These are phyloP conservation scores for Elymus sibiricus DNA, from an alignment of 176 grass and related monocot species.

Conservation along the genomic window DNA sequence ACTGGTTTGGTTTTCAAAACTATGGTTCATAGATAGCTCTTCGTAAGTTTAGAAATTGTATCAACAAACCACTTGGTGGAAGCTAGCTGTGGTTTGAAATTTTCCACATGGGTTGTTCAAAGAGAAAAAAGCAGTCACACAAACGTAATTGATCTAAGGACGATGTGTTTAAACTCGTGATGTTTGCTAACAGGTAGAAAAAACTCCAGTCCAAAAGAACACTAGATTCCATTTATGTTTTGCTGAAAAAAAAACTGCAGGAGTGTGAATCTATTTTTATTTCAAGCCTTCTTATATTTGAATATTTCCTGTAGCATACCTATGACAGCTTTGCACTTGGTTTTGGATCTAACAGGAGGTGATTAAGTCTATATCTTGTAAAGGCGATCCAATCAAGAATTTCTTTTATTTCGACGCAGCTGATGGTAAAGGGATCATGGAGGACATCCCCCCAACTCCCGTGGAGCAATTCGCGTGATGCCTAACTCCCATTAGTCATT, in stretches of 20 bases:
- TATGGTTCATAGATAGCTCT: neutral
- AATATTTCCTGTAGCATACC: neutral
- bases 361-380: conserved; percentile 89
- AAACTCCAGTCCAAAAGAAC: neutral
- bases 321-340: neutral
- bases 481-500: neutral
- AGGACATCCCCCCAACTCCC: conserved; percentile 53
- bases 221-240: neutral
- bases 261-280: neutral
- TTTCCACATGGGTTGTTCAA: neutral
- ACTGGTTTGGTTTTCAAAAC: neutral
- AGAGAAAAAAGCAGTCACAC: neutral
- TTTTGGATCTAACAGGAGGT: conserved; percentile 58
- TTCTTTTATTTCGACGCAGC: conserved; percentile 76
- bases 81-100: neutral
- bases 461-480: neutral
- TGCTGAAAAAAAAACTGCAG: neutral
- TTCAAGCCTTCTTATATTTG: neutral
- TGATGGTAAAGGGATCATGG: conserved; percentile 84
- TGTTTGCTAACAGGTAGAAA: neutral
- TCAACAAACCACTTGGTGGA: neutral
- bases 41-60: neutral
- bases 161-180: neutral
- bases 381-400: conserved; percentile 88
- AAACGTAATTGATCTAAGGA: neutral